These are phyloP conservation scores for Chaetomidium leptoderma DNA, from an alignment of 495 filamentous ascomycete species.

Conservation along the genomic window DNA sequence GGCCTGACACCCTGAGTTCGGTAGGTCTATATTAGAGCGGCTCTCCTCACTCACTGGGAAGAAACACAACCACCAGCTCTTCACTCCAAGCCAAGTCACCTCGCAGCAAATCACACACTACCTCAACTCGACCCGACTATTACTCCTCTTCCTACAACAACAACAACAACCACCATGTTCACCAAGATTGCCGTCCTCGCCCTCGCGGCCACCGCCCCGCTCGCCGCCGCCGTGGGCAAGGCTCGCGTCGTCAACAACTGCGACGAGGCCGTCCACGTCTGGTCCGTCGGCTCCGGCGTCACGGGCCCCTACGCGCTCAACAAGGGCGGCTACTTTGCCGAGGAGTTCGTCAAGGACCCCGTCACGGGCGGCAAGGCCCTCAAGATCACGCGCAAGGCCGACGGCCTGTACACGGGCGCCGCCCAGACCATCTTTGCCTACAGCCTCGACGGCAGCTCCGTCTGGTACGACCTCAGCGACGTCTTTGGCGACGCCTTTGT, in stretches of 20 bases:
- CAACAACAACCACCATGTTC: not conserved
- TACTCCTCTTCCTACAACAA: too few species aligned
- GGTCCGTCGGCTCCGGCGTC: slow-evolving; percentile 52
- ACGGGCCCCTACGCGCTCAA: slow-evolving; percentile 39
- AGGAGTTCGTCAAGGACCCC: slow-evolving; percentile 44
- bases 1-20: too few species aligned
- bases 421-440: slow-evolving; percentile 54
- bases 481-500: slow-evolving; percentile 55
- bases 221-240: slow-evolving; percentile 42
- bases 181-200: slow-evolving; percentile 20
- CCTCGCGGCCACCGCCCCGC: slow-evolving; percentile 22
- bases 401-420: slow-evolving; percentile 53
- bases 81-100: not conserved
- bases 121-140: too few species aligned
- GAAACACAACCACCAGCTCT: not conserved
- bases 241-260: slow-evolving; percentile 54
- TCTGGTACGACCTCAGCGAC: slow-evolving; percentile 56
- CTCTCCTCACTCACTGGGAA: not conserved
- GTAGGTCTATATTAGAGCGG: not conserved
- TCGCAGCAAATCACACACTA: not conserved
- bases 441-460: slow-evolving; percentile 43
- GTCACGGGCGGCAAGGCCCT: slow-evolving; percentile 52
- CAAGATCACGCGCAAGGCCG: slow-evolving; percentile 48
- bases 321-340: slow-evolving; percentile 37
- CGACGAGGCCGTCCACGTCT: slow-evolving; percentile 46